Evolutionary conservation across 164 flowering plant species (phyloP).

Genomic region (grape (Vitis vinifera)): ASM3070453v1 NC_081805.1:3545001-3545500

Average conservation of each 20-base stretch:
- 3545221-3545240: slow-evolving; percentile 1
- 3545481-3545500: slow-evolving; percentile 34
- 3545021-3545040: too few relatives aligned
- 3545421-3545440: neutral
- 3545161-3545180: slow-evolving; percentile 73
- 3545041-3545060: too few relatives aligned
- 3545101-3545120: too few relatives aligned
- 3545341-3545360: neutral
- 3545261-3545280: too few relatives aligned
- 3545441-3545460: slow-evolving; percentile 9
- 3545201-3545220: slow-evolving; percentile 51
- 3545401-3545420: neutral
- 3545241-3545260: neutral
- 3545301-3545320: neutral
- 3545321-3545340: neutral
- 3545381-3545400: neutral
- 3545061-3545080: too few relatives aligned
- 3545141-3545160: slow-evolving; percentile 35
- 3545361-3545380: slow-evolving; percentile 11
- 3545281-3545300: neutral
- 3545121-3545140: too few relatives aligned
- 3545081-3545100: too few relatives aligned
- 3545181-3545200: slow-evolving; percentile 52
- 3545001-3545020: too few relatives aligned
- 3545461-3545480: slow-evolving; percentile 28